These are phyloP conservation scores for Heterobasidion annosum DNA, from an alignment of 1,284 basidiomycete genomes.

Conservation along the genomic window DNA sequence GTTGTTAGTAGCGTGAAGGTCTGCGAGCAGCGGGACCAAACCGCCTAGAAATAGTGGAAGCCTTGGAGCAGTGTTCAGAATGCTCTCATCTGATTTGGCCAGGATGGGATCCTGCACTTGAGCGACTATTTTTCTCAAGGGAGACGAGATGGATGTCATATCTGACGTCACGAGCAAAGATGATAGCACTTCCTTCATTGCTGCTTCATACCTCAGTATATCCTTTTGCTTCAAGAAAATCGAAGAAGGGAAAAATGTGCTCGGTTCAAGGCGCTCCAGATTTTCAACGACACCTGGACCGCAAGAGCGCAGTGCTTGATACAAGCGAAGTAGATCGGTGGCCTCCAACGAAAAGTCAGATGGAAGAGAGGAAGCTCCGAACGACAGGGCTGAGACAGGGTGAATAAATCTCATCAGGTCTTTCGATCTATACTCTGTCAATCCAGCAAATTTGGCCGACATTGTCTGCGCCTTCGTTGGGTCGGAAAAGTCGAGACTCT, in stretches of 20 bases:
- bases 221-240: conserved; percentile 46
- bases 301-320: conserved; percentile 27
- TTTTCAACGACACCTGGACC: conserved; percentile 15
- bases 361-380: conserved; percentile 41
- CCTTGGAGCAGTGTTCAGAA: conserved; percentile 24
- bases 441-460: conserved; percentile 24
- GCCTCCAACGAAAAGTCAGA: conserved; percentile 56
- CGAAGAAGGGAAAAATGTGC: conserved; percentile 30
- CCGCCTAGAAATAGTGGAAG: conserved; percentile 25
- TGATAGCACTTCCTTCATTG: conserved; percentile 36
- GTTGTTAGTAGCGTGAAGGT: conserved; percentile 39
- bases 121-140: conserved; percentile 29
- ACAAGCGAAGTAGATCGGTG: conserved; percentile 43
- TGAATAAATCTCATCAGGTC: conserved; percentile 45
- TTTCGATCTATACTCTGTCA: conserved; percentile 26
- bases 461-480: background rate
- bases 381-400: conserved; percentile 45
- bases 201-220: conserved; percentile 45
- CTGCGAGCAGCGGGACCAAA: conserved; percentile 42
- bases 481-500: too few relatives aligned
- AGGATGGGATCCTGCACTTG: conserved; percentile 31
- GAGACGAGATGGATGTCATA: conserved; percentile 22
- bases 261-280: conserved; percentile 32
- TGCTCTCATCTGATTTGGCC: conserved; percentile 10
- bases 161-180: conserved; percentile 29